These are phyloP conservation scores for Schwanniomyces yamadae DNA, from an alignment of 805 yeast species.

Conservation along the genomic window DNA sequence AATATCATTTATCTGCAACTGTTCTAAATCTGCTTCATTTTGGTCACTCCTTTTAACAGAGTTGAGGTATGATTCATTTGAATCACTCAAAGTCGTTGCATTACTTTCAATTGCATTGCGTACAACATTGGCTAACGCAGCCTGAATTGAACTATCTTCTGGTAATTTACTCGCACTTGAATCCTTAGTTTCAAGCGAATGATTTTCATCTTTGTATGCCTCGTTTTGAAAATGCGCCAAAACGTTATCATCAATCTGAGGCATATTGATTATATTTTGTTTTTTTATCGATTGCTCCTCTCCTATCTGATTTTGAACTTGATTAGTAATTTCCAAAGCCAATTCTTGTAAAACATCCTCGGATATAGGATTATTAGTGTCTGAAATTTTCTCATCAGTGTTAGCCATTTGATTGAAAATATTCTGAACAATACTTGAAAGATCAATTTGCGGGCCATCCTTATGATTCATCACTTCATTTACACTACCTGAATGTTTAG, in stretches of 20 bases:
- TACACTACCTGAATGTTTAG: neutral
- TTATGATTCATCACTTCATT: neutral
- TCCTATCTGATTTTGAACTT: conserved; percentile 26
- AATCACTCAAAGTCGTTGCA: conserved; percentile 3
- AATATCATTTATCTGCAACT: conserved; percentile 60
- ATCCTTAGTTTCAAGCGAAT: conserved; percentile 2
- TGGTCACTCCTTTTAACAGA: conserved; percentile 1
- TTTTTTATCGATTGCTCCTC: conserved; percentile 14
- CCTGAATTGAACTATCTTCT: conserved; percentile 34
- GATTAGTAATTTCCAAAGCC: conserved; percentile 29
- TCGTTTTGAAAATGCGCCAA: conserved; percentile 37
- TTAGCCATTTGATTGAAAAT: conserved; percentile 22
- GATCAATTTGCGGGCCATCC: conserved; percentile 8
- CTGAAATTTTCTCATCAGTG: conserved; percentile 7
- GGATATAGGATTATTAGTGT: conserved; percentile 11
- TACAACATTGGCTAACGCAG: conserved; percentile 56
- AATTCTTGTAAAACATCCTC: conserved; percentile 27
- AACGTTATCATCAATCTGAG: conserved; percentile 35
- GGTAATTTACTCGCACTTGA: neutral
- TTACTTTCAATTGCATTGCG: conserved; percentile 38
- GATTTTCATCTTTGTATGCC: conserved; percentile 23
- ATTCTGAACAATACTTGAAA: conserved; percentile 26
- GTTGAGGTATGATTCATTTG: neutral
- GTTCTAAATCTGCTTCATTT: conserved; percentile 52
- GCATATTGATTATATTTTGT: conserved; percentile 18